Evolutionary conservation across 371 early-diverging fungal genomes (phyloP).

Genomic region (Sporodiniella umbellata): DNA sequence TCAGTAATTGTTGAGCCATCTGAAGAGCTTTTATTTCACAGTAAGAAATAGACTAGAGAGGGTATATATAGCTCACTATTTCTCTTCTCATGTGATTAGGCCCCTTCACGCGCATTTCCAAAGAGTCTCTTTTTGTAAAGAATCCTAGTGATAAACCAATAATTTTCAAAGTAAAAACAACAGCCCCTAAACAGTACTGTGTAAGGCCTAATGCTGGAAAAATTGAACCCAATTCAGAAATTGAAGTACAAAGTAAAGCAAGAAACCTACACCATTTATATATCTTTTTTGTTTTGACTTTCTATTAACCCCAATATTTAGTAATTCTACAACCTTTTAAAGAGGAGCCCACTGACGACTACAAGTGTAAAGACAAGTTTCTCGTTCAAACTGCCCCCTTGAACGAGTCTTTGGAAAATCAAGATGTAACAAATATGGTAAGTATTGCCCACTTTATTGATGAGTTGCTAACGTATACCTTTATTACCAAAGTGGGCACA

Average conservation of each 20-base stretch:
- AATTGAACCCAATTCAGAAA: slow-evolving; percentile 68
- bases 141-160: slow-evolving; percentile 70
- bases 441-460: no score
- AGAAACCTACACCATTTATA: background rate
- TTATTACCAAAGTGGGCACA: slow-evolving; percentile 67
- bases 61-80: no score
- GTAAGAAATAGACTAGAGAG: no score
- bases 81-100: no score
- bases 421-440: slow-evolving; percentile 47
- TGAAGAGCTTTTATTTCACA: slow-evolving; percentile 52
- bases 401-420: slow-evolving; percentile 49
- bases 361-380: slow-evolving; percentile 93
- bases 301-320: slow-evolving; percentile 14
- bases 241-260: slow-evolving; percentile 79
- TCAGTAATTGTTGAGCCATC: slow-evolving; percentile 56
- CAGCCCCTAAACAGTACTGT: slow-evolving; percentile 96
- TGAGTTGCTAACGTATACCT: slow-evolving; percentile 10
- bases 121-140: slow-evolving; percentile 60
- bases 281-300: no score
- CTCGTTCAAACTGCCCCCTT: slow-evolving; percentile 84
- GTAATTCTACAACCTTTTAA: slow-evolving; percentile 88
- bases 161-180: slow-evolving; percentile 97
- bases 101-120: slow-evolving; percentile 71
- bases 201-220: slow-evolving; percentile 94
- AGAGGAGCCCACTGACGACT: slow-evolving; percentile 77